These are phyloP conservation scores for Irpex rosettiformis DNA, from an alignment of 1,284 basidiomycete species.

Conservation along the genomic window DNA sequence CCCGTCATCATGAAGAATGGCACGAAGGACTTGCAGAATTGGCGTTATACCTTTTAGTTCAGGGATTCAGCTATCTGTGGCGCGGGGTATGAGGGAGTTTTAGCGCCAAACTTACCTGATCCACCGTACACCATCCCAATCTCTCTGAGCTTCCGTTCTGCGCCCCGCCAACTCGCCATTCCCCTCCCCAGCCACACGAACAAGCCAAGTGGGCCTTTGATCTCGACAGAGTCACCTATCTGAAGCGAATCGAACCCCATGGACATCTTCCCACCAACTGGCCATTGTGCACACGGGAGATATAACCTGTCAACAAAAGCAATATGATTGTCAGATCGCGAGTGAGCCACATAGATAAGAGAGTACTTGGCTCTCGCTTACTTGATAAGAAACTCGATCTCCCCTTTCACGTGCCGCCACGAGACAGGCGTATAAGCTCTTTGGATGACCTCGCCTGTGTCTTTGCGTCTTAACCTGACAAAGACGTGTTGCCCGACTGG, in stretches of 20 bases:
- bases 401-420: conserved; percentile 38
- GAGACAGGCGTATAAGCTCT: conserved; percentile 66
- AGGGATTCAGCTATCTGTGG: too few relatives aligned
- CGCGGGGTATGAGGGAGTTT: too few relatives aligned
- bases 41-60: conserved; percentile 50
- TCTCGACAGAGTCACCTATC: conserved; percentile 49
- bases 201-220: conserved; percentile 64
- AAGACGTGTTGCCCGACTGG: conserved; percentile 65
- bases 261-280: conserved; percentile 57
- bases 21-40: conserved; percentile 51
- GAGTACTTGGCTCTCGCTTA: conserved; percentile 22
- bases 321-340: too few relatives aligned
- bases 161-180: conserved; percentile 36
- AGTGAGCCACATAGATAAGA: too few relatives aligned
- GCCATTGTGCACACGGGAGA: conserved; percentile 37
- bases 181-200: conserved; percentile 53
- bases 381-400: conserved; percentile 58
- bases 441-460: conserved; percentile 47
- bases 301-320: conserved; percentile 45
- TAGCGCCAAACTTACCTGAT: conserved; percentile 37
- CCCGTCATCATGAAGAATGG: conserved; percentile 40
- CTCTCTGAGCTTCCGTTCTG: conserved; percentile 35
- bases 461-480: conserved; percentile 42
- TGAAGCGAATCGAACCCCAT: conserved; percentile 46
- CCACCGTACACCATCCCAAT: conserved; percentile 63